Base-by-base conservation (phyloP, 2,329 filamentous ascomycete species). In the Fusarium albidum region DNA sequence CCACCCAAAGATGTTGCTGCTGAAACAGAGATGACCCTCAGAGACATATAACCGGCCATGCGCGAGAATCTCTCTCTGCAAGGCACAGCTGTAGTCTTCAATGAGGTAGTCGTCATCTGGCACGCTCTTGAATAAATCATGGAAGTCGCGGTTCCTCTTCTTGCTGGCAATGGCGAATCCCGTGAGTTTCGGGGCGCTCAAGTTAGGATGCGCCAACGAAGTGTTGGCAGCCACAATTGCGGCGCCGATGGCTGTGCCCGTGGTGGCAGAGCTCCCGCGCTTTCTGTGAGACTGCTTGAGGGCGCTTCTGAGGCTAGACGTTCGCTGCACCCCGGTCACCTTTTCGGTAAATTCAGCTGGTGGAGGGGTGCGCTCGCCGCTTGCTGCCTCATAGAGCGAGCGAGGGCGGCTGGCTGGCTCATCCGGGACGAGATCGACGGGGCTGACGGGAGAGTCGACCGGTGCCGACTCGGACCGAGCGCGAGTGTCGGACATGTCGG, bases 1-100 rank as follows among this genome's bases (percentile, higher is more conserved):
- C 95, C 95, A 99, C 47, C 95, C 95, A 39, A 99, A 84, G 62
- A 99, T 99, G 71, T 99, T 99, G 79, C 95, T 98, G 68, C 93
- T 97, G 75, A 99, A 99, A 78, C 95, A 99, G 39, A 99, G 86
- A 70, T 99, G 94, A 10, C 94, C 93, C 75, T 99, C 95, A 0
- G 95, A 98, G 34, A 99, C 91, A 69, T 99, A 99, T 12, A 99
- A 82, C 33, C 95, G 85, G 6, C 95, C 95, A 64, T 97, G 95
- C 7, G 96, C 86, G 29, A 99, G 83, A 55, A 99, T 99, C 70
- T 99, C 96, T 62, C 93, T 87, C 73, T 99, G 95, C 53, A 99
- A 74, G 5, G 95, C 95, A 71, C 95, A 97, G 72, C 95, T 97
- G 73, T 98, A 99, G 72, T 99, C 95, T 70, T 99, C 95, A 61